Evolutionary conservation across 352 stramenopile species (phyloP), one percentile per base, ranked within the genome.

Genomic region (Globisporangium okanoganense): DNA sequence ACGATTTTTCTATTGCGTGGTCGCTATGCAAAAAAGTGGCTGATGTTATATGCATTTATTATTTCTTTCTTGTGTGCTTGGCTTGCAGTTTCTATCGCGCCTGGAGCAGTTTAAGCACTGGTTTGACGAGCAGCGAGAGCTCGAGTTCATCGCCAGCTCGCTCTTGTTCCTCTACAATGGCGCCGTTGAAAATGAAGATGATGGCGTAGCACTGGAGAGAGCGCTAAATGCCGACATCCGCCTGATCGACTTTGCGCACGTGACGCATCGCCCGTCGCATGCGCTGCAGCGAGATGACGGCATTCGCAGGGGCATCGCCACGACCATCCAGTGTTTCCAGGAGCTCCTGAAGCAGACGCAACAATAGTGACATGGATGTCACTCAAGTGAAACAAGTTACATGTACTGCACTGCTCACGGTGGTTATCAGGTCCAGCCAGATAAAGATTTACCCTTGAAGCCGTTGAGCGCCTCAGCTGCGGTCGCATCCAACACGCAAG

Each of bases 91-190:
- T 48, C 68, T 96, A 38, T 33, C 43, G 22, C 72, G 88, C 20
- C 71, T 97, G 0, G 61, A 85, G 16, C 55, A 70, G 38, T 67
- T 97, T n/a, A 61, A 77, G 31, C 24, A 41, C 18, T 96, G 85
- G 82, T 93, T 97, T 49, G 66, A 92, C 7, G 61, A 78, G 56
- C 95, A 98, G 62, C 63, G 79, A 43, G 69, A 76, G 31, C 85
- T 89, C 29, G 69, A 83, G 53, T 98, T 99, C 75, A 97, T 97
- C 72, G 90, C 91, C 2, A 98, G 92, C 62, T 98, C 95, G 14
- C 81, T 99, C 59, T 71, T 99, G 49, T 96, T 99, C 45, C 75
- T 98, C 6, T 98, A 98, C 73, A 89, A 98, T 71, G 89, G 78
- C 44, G 64, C 85, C 13, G 52, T 51, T 16, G 63, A 44, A 6